Percentiles rank a stretch among this genome's conserved stretches.
These are phyloP conservation scores for Alopecurus myosuroides DNA, from an alignment of 176 grass and related monocot species.

Conservation along the genomic window DNA sequence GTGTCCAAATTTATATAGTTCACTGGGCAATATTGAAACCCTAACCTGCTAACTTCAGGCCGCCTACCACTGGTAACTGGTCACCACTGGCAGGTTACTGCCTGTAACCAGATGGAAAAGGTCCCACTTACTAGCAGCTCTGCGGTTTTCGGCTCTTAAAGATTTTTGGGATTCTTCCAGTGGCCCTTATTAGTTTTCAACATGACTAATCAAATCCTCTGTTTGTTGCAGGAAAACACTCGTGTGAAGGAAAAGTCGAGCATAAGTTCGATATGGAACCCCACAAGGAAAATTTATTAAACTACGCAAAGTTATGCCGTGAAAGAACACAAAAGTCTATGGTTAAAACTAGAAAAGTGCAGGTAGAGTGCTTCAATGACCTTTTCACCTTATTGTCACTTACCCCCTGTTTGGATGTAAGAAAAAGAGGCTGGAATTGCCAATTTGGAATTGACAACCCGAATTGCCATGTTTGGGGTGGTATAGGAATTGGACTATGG, in stretches of 20 bases:
- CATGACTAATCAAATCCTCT: background rate
- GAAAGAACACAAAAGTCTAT: conserved; percentile 89
- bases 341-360: conserved; percentile 91
- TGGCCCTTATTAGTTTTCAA: background rate
- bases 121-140: background rate
- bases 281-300: conserved; percentile 79
- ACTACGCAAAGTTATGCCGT: conserved; percentile 81
- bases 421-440: no score
- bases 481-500: no score
- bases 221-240: conserved; percentile 61
- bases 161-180: background rate
- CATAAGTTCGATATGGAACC: conserved; percentile 96
- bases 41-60: background rate
- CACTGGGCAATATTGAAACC: background rate
- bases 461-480: no score
- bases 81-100: background rate
- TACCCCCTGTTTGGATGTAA: no score
- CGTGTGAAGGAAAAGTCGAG: conserved; percentile 79
- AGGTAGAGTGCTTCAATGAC: conserved; percentile 41
- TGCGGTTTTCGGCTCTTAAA: background rate
- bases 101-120: background rate
- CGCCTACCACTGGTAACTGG: background rate
- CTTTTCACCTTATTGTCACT: conserved; percentile 9
- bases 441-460: no score
- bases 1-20: background rate